Conservation (phyloP, 2,329 filamentous ascomycete species). For the Ambrosiella beaveri region DNA sequence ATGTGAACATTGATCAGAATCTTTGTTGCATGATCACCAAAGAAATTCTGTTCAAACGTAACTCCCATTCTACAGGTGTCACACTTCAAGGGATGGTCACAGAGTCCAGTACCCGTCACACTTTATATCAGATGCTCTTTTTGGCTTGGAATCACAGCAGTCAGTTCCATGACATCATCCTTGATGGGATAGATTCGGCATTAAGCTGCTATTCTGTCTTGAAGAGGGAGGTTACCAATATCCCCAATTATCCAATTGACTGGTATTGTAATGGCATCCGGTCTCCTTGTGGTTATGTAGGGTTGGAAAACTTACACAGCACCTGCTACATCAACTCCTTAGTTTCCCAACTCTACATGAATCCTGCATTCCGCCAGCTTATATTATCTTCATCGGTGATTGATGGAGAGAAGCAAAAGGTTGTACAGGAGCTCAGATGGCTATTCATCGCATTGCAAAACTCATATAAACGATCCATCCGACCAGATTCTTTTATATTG, state of each 20-base stretch:
- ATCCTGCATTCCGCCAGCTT: conserved; percentile 69
- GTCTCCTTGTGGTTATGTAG: conserved; percentile 65
- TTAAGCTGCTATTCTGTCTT: background rate
- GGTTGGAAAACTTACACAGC: conserved; percentile 80
- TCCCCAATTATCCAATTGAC: background rate
- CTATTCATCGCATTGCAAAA: conserved; percentile 80
- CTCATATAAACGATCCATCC: conserved; percentile 53
- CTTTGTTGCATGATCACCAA: no score
- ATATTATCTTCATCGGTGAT: conserved; percentile 49
- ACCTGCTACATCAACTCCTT: conserved; percentile 96
- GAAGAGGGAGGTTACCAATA: background rate
- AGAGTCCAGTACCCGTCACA: background rate
- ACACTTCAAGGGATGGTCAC: background rate
- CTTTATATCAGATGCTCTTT: background rate
- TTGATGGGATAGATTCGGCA: background rate
- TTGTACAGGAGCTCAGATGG: conserved; percentile 62
- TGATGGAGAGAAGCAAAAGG: conserved; percentile 41
- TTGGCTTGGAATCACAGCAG: background rate
- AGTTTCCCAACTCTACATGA: conserved; percentile 92
- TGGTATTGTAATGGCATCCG: conserved; percentile 38
- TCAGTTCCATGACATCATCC: background rate
- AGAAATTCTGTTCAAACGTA: no score
- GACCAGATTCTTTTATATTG: conserved; percentile 54
- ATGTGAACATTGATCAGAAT: no score
- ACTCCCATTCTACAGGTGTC: no score